Percentiles rank a stretch among this genome's conserved stretches.
These are phyloP conservation scores for Capsicum rhomboideum DNA, from an alignment of 257 asterid genomes.

Conservation along the genomic window DNA sequence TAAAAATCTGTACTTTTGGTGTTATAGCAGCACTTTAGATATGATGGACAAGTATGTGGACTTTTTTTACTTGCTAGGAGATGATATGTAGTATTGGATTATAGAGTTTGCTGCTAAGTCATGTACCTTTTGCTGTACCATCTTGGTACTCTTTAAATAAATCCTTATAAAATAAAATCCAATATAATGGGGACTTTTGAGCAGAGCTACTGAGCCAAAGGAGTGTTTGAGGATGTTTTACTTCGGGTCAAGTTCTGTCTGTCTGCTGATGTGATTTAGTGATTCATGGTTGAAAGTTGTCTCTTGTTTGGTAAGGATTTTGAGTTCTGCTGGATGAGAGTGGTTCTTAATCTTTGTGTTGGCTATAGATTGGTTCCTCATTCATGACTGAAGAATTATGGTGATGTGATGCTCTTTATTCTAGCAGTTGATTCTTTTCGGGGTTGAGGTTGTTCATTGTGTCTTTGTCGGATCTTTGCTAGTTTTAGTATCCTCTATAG, in stretches of 20 bases:
- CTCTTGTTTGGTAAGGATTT: background rate
- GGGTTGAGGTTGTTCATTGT: background rate
- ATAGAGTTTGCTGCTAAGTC: too few relatives aligned
- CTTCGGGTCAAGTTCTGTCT: background rate
- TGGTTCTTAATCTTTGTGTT: background rate
- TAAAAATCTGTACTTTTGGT: too few relatives aligned
- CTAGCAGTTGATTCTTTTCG: background rate
- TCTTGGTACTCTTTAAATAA: too few relatives aligned
- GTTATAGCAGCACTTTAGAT: too few relatives aligned
- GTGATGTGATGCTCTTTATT: background rate
- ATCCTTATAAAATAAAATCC: background rate
- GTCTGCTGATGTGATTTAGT: background rate
- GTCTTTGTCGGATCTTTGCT: background rate
- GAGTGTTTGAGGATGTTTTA: background rate
- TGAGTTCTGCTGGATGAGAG: background rate
- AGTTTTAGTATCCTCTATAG: background rate
- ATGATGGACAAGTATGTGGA: too few relatives aligned
- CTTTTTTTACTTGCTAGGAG: too few relatives aligned
- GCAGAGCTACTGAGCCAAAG: background rate
- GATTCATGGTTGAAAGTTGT: background rate
- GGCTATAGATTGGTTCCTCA: background rate
- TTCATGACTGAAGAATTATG: background rate
- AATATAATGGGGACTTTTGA: background rate
- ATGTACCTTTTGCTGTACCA: too few relatives aligned
- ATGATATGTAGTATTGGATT: too few relatives aligned